These are phyloP conservation scores for Clitoria ternatea DNA, from an alignment of 306 rosid genomes.

Conservation along the genomic window DNA sequence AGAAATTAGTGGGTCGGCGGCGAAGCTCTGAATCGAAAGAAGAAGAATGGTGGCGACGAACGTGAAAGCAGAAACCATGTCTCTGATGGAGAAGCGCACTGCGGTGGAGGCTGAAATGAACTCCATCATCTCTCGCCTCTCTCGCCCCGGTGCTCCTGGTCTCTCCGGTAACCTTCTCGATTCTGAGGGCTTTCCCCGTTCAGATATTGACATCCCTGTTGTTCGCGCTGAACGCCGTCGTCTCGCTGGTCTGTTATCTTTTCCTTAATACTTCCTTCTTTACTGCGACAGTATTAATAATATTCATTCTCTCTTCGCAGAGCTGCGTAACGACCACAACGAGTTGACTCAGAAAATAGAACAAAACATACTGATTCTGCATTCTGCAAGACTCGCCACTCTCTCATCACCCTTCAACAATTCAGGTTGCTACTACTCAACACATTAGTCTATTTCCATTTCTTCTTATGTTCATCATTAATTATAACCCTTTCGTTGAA, in stretches of 20 bases:
- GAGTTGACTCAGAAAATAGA: conserved; percentile 68
- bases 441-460: no score
- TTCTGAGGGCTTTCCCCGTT: conserved; percentile 88
- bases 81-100: conserved; percentile 67
- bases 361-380: conserved; percentile 66
- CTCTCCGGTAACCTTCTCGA: conserved; percentile 70
- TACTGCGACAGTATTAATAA: no score
- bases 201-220: conserved; percentile 70
- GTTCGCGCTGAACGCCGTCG: conserved; percentile 71
- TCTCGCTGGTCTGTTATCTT: conserved; percentile 84
- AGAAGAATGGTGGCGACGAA: conserved; percentile 68
- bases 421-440: no score
- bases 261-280: no score
- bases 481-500: background rate
- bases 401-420: conserved; percentile 29
- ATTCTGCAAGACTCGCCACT: conserved; percentile 54
- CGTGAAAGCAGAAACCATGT: conserved; percentile 67
- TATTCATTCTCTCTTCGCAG: conserved; percentile 31
- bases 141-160: conserved; percentile 84
- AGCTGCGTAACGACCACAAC: conserved; percentile 70
- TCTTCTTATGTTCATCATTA: background rate
- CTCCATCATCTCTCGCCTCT: conserved; percentile 60
- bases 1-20: no score
- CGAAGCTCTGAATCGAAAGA: no score
- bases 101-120: conserved; percentile 75